Conservation (phyloP, 1,139 yeast species). For the Debaryomyces sp. region DNA sequence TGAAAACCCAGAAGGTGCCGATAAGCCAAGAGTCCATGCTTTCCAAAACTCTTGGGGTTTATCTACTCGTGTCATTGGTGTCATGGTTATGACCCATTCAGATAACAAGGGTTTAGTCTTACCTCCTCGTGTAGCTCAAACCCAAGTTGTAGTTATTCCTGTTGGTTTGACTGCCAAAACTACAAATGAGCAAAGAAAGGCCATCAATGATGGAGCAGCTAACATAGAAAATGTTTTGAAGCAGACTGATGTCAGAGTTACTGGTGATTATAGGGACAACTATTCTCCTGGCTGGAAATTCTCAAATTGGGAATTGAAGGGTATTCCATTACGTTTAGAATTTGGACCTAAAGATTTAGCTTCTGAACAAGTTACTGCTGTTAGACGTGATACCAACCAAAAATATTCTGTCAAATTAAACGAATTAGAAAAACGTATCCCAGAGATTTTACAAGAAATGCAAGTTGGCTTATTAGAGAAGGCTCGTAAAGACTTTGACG, state of each 20-base stretch:
- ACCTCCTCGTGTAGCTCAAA: slow-evolving; percentile 96
- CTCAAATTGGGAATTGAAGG: slow-evolving; percentile 96
- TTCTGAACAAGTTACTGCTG: slow-evolving; percentile 78
- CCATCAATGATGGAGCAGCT: slow-evolving; percentile 70
- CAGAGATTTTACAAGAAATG: slow-evolving; percentile 76
- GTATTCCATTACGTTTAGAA: slow-evolving; percentile 91
- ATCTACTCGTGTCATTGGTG: slow-evolving; percentile 98
- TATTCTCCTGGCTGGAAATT: slow-evolving; percentile 99
- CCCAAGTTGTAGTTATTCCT: slow-evolving; percentile 90
- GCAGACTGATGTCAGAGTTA: slow-evolving; percentile 66
- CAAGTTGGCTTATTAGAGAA: slow-evolving; percentile 72
- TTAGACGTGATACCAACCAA: slow-evolving; percentile 87
- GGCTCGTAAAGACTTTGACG: slow-evolving; percentile 83
- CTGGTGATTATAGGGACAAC: slow-evolving; percentile 88
- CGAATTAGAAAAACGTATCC: slow-evolving; percentile 68
- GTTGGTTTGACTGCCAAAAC: slow-evolving; percentile 93
- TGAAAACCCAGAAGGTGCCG: slow-evolving; percentile 90
- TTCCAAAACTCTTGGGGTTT: slow-evolving; percentile 99
- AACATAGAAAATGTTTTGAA: slow-evolving; percentile 62
- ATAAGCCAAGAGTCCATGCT: slow-evolving; percentile 82
- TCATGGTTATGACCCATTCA: slow-evolving; percentile 98
- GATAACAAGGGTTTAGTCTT: slow-evolving; percentile 97
- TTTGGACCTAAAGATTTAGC: slow-evolving; percentile 95
- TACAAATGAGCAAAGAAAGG: slow-evolving; percentile 68
- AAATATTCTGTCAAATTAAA: slow-evolving; percentile 68